Conservation (phyloP, 208 protist genomes). For the Leishmania mexicana region DNA sequence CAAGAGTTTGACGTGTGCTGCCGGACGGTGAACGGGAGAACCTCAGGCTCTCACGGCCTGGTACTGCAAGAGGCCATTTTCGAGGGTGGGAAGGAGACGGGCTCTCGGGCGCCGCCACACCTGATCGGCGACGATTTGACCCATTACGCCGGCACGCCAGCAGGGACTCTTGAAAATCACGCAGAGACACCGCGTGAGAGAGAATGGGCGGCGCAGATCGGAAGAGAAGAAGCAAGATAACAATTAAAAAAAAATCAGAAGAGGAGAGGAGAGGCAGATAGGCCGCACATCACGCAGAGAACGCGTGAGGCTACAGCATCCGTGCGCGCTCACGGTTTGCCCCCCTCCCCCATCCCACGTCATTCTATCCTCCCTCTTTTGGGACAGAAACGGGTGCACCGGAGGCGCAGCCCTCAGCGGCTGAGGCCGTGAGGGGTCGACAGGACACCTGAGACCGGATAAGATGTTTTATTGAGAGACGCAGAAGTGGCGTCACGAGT, state of each 20-base stretch:
- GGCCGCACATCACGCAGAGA: background rate
- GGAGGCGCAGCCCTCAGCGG: background rate
- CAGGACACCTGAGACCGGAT: background rate
- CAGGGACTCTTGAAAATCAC: too few relatives aligned
- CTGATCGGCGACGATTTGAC: too few relatives aligned
- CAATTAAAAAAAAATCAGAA: background rate
- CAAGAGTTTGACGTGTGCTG: background rate
- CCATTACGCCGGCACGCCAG: too few relatives aligned
- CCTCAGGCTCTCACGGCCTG: too few relatives aligned
- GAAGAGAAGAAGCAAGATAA: background rate
- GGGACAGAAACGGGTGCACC: background rate
- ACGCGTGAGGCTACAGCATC: background rate
- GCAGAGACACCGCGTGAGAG: too few relatives aligned
- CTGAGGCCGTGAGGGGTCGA: background rate
- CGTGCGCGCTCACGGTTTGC: background rate
- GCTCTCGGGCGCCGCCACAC: too few relatives aligned
- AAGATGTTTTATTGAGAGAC: background rate
- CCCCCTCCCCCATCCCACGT: too few relatives aligned
- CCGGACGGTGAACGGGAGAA: too few relatives aligned
- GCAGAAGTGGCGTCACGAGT: background rate
- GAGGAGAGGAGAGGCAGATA: background rate
- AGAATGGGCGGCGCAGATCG: background rate
- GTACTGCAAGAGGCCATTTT: too few relatives aligned
- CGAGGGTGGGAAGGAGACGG: background rate
- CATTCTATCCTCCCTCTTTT: background rate